phyloP scores from a whole-genome alignment of 2,329 filamentous ascomycete species.

The Cladosporium sp. region DNA sequence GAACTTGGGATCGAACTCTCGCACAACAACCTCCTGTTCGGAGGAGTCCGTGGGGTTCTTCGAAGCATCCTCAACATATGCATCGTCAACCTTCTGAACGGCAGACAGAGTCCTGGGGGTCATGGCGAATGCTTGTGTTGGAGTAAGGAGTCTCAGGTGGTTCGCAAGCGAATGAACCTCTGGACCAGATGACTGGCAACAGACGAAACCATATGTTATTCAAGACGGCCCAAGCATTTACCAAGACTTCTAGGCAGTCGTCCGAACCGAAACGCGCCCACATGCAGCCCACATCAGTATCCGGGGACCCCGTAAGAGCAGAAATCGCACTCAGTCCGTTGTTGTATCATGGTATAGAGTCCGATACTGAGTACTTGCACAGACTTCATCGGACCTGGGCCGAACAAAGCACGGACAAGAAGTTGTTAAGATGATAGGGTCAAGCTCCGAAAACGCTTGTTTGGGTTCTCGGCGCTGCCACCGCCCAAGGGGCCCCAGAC shows the following conservation, averaged over 20 bases:
- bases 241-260: neutral
- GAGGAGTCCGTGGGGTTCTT: neutral
- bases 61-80: conserved; percentile 17
- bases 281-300: neutral
- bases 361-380: neutral
- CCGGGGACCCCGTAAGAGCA: neutral
- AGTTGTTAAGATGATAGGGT: neutral
- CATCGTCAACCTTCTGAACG: conserved; percentile 18
- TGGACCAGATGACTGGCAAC: neutral
- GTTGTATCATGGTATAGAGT: neutral
- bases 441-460: neutral
- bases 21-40: conserved; percentile 15
- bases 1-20: conserved; percentile 21
- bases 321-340: neutral
- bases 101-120: conserved; percentile 12
- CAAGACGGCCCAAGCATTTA: neutral
- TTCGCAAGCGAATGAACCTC: neutral
- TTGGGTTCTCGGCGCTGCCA: neutral
- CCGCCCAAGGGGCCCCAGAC: neutral
- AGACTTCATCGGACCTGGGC: neutral
- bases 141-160: neutral
- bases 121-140: conserved; percentile 19
- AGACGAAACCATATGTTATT: neutral
- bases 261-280: neutral
- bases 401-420: neutral